Evolutionary conservation across 306 rosid genomes (phyloP).

Genomic region (Prunus dulcis): DNA sequence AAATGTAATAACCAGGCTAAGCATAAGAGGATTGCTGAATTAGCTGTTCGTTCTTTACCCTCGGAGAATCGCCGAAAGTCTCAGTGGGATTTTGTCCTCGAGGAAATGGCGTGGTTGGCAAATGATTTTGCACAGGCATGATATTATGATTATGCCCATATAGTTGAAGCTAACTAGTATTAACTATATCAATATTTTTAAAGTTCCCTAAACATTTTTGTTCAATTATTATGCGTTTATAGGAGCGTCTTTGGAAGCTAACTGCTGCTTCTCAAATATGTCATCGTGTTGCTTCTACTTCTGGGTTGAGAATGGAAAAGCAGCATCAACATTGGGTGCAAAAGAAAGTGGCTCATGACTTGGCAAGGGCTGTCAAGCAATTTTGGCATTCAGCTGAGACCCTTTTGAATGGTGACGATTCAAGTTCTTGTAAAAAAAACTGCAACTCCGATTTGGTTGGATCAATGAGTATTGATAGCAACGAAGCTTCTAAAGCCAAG

Average conservation of each 20-base stretch:
- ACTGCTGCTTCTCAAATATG: constrained; percentile 82
- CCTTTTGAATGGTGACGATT: constrained; percentile 36
- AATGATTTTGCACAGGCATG: constrained; percentile 96
- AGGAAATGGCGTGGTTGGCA: constrained; percentile 99
- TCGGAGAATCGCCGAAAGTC: constrained; percentile 54
- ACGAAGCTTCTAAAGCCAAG: constrained; percentile 39
- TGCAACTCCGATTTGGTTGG: constrained; percentile 26
- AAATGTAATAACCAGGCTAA: constrained; percentile 59
- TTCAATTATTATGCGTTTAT: constrained; percentile 15
- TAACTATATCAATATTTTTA: background rate
- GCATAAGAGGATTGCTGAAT: constrained; percentile 86
- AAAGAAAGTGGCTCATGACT: constrained; percentile 64
- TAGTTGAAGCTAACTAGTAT: background rate
- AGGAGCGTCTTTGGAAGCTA: constrained; percentile 99
- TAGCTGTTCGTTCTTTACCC: constrained; percentile 61
- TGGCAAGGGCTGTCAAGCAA: constrained; percentile 89
- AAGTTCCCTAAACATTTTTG: constrained; percentile 8
- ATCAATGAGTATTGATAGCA: constrained; percentile 31
- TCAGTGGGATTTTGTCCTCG: constrained; percentile 94
- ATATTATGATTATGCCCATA: constrained; percentile 26
- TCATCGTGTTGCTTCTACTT: constrained; percentile 59
- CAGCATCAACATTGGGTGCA: constrained; percentile 44
- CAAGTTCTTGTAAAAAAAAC: constrained; percentile 21
- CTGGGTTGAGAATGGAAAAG: constrained; percentile 63
- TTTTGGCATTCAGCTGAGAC: constrained; percentile 91